Base-by-base conservation (phyloP, 2,329 filamentous ascomycete genomes). In the Fusarium sp. region DNA sequence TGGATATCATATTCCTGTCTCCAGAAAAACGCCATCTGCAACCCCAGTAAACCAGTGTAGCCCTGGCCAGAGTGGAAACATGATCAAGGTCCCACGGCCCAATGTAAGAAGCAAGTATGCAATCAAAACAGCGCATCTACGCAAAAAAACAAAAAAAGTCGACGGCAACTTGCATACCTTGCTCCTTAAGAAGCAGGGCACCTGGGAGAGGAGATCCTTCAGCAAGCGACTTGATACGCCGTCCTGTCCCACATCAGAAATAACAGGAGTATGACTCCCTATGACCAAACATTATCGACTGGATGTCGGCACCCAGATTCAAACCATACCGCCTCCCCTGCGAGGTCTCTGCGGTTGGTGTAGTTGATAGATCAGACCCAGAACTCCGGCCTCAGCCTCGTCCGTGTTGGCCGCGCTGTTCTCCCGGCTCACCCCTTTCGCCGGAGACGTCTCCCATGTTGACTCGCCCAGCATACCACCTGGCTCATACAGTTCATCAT, bases 281-380 rank as follows among this genome's bases (percentile, higher is more conserved):
- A 34, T 38, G 27, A n/a, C 46, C 53, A 60, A 58, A 34, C 34
- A 51, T 18, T 23, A 57, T 20, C 10, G 18, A 18, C 20, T 10
- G 49, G 20, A 29, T 46, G 42, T 46, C n/a, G 14, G 20, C 10
- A 44, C 33, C 54, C 34, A 58, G 53, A 75, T 36, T 71, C 34
- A 71, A 27, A 79, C 70, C 56, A 82, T 78, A 25, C 82, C 80
- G n/a, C 79, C 79, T 13, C 77, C 78, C 59, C 83, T 78, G 34
- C 85, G 81, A 46, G 84, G 83, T 71, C 85, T 80, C 68, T 88
- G 85, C 20, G 84, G 83, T 75, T 88, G 84, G 71, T 86, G 85
- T 62, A 89, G 82, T 73, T 89, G 86, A 67, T 86, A 85, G 63
- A 89, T 84, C 72, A 89, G 80, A 4, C 84, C 84, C 46, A 89